Percentiles rank a stretch among this genome's conserved stretches.
phyloP scores from a whole-genome alignment of 2,329 filamentous ascomycete genomes.

The Decorospora gaudefroyi region DNA sequence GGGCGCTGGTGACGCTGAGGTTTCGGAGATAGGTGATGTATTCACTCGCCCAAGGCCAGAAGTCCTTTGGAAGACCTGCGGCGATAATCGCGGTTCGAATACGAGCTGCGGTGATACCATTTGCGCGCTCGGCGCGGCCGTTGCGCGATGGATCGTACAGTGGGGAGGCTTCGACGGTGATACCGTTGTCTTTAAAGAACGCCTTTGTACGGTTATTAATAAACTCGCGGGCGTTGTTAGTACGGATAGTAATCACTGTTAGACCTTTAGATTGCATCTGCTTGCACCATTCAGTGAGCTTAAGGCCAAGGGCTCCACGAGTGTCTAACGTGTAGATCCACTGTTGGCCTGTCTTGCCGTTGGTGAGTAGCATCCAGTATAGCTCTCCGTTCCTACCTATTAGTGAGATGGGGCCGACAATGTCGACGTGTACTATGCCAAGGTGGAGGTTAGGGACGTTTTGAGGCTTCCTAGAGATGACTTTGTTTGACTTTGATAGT shows the following conservation, averaged over 20 bases:
- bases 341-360: not conserved
- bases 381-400: constrained; percentile 10
- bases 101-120: not conserved
- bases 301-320: not conserved
- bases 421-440: not conserved
- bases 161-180: not conserved
- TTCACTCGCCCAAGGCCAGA: not conserved
- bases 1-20: not conserved
- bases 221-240: not conserved
- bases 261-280: not conserved
- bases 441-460: not conserved
- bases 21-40: not conserved
- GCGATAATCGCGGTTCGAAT: not conserved
- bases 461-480: not conserved
- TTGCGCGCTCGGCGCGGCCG: not conserved
- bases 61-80: not conserved
- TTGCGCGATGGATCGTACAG: not conserved
- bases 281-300: not conserved
- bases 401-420: not conserved
- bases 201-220: not conserved
- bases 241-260: not conserved
- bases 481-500: not conserved
- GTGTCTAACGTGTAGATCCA: not conserved
- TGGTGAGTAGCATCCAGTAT: not conserved
- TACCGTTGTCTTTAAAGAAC: not conserved